Evolutionary conservation across 2,329 filamentous ascomycete species (phyloP).

Genomic region (Colletotrichum musicola): DNA sequence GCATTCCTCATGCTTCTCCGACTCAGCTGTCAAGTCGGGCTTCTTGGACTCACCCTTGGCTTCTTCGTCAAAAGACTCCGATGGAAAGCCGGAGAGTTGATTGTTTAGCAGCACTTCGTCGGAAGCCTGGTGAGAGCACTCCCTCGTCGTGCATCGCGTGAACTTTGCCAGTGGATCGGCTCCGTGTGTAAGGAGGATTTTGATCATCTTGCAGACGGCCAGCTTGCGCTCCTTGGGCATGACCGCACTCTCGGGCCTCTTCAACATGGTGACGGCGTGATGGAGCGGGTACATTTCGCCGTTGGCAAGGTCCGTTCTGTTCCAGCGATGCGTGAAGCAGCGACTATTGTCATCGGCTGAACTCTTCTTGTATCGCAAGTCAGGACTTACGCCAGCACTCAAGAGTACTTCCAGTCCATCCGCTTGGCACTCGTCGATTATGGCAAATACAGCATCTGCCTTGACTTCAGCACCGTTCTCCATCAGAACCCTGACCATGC

Average conservation of each 20-base stretch:
- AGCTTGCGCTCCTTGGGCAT: not conserved
- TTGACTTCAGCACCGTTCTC: constrained; percentile 34
- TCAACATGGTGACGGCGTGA: not conserved
- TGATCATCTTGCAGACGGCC: constrained; percentile 19
- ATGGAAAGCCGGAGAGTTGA: not conserved
- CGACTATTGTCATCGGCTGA: not conserved
- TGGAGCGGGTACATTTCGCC: constrained; percentile 21
- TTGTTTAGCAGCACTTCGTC: not conserved
- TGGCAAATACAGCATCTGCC: constrained; percentile 36
- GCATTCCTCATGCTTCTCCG: constrained; percentile 28
- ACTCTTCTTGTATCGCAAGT: constrained; percentile 2
- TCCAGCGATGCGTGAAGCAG: not conserved
- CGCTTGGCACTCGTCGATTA: constrained; percentile 33
- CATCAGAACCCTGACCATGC: constrained; percentile 18
- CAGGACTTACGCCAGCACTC: constrained; percentile 40
- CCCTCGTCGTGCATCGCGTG: not conserved
- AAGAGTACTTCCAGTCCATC: constrained; percentile 12
- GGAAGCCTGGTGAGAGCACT: not conserved
- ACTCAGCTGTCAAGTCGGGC: not conserved
- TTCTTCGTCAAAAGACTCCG: not conserved
- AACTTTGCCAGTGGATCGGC: constrained; percentile 44
- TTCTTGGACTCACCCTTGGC: not conserved
- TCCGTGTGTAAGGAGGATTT: constrained; percentile 43
- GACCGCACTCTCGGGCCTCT: accelerated
- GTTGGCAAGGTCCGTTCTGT: not conserved